These are phyloP conservation scores for Stramenopiles sp. DNA, from an alignment of 352 stramenopile species.

Conservation along the genomic window DNA sequence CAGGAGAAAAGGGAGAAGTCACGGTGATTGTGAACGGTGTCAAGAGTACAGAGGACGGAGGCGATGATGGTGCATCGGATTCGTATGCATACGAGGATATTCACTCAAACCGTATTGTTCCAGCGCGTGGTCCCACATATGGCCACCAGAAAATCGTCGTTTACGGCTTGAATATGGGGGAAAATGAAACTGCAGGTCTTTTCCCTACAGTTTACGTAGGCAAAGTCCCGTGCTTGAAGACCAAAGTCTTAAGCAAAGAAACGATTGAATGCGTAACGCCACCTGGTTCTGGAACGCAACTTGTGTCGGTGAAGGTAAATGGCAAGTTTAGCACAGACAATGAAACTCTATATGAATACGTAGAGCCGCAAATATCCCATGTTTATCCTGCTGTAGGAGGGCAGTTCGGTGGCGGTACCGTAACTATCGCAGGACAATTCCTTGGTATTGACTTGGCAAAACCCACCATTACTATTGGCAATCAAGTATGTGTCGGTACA, in stretches of 20 bases:
- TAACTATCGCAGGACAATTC: background rate
- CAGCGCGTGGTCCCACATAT: background rate
- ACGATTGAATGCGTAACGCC: background rate
- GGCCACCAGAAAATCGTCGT: background rate
- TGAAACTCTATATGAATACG: background rate
- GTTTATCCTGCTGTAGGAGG: background rate
- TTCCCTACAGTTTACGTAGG: background rate
- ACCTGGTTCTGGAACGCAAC: background rate
- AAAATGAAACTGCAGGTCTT: background rate
- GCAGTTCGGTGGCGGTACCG: background rate
- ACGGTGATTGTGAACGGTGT: background rate
- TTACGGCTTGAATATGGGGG: background rate
- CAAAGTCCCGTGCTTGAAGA: background rate
- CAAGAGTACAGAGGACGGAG: too few species aligned
- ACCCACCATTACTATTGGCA: background rate
- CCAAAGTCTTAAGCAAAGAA: background rate
- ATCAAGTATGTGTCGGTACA: background rate
- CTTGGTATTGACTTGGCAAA: background rate
- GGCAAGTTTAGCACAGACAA: background rate
- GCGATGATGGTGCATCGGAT: background rate
- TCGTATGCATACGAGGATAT: background rate
- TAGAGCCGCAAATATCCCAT: background rate
- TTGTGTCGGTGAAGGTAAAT: background rate
- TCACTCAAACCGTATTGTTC: background rate
- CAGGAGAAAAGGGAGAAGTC: background rate